A percentile compares a stretch with the other conserved stretches of the same genome.
phyloP scores from a whole-genome alignment of 495 filamentous ascomycete genomes.

The Trichoderma asperelloides region DNA sequence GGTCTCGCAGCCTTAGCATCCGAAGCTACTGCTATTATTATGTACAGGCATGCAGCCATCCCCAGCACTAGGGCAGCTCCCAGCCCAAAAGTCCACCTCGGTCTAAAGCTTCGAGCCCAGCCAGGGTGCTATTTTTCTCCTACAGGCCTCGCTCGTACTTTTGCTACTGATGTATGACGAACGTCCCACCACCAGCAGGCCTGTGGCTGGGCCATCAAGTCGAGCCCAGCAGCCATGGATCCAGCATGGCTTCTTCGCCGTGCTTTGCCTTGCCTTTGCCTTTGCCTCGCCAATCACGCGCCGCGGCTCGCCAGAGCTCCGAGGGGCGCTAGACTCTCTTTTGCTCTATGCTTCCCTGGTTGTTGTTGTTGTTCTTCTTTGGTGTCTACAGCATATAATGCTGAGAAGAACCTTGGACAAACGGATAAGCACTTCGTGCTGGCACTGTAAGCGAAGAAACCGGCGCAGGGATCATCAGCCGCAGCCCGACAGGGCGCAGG shows the following conservation, averaged over 20 bases:
- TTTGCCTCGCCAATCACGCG: not conserved
- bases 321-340: no score
- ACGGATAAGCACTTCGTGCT: not conserved
- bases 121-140: not conserved
- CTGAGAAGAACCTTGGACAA: not conserved
- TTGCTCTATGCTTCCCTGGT: no score
- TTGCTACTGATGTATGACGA: no score
- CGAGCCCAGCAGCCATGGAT: not conserved
- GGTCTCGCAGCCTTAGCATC: no score
- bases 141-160: no score
- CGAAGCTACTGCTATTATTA: no score
- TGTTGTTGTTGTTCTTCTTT: no score
- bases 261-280: not conserved
- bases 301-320: not conserved
- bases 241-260: not conserved
- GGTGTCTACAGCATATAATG: no score
- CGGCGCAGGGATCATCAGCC: not conserved
- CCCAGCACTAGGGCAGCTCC: no score
- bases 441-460: not conserved
- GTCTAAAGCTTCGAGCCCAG: no score
- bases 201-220: not conserved
- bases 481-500: conserved; percentile 7
- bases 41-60: no score
- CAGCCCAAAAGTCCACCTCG: no score
- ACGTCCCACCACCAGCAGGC: not conserved